phyloP scores from a whole-genome alignment of 495 filamentous ascomycete species.

The Neurospora hispaniola region DNA sequence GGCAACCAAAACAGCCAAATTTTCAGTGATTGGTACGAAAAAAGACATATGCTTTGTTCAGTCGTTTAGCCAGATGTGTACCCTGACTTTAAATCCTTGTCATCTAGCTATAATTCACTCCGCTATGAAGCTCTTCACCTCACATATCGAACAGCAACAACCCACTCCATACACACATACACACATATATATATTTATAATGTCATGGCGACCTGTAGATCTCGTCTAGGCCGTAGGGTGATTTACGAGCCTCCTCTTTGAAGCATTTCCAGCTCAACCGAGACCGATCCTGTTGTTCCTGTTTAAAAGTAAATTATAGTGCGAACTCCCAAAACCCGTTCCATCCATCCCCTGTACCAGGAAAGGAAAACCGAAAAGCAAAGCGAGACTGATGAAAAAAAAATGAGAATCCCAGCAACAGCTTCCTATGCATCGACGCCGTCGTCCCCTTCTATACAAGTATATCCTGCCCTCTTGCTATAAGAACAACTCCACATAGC shows the following conservation, averaged over 20 bases:
- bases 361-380: not conserved
- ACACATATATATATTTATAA: not conserved
- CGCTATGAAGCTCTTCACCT: not conserved
- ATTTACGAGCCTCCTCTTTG: not conserved
- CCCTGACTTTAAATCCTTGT: not conserved
- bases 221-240: not conserved
- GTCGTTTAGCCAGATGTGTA: not conserved
- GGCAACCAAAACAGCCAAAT: not conserved
- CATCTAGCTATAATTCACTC: not conserved
- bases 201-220: not conserved
- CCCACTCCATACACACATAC: not conserved
- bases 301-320: not conserved
- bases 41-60: no score
- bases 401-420: not conserved
- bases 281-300: not conserved
- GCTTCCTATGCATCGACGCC: not conserved
- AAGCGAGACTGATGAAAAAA: not conserved
- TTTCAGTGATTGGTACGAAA: not conserved
- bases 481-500: not conserved
- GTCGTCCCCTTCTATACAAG: not conserved
- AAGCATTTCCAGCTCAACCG: not conserved
- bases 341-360: not conserved
- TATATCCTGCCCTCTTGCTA: not conserved
- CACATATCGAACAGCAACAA: not conserved
- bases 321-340: not conserved